Evolutionary conservation across 371 early-diverging fungal species (phyloP).

Genomic region (Furculomyces boomerangus): DNA sequence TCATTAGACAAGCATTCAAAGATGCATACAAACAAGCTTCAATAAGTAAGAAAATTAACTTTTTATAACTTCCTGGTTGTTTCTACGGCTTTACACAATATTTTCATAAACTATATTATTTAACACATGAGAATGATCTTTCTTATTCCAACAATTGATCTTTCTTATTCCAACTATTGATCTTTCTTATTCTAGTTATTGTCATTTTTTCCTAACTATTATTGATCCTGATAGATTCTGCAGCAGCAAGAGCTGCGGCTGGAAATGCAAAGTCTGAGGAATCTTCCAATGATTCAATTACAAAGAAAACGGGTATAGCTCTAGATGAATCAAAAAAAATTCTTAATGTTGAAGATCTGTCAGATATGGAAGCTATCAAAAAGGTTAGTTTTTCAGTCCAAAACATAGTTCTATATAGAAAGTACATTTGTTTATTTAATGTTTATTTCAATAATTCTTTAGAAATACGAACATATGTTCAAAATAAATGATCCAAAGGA

Average conservation of each 20-base stretch:
- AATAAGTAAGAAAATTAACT: slow-evolving; percentile 68
- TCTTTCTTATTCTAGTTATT: no score
- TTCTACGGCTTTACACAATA: no score
- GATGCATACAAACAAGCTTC: slow-evolving; percentile 88
- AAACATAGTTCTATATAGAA: slow-evolving; percentile 2
- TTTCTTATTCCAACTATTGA: no score
- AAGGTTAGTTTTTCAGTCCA: background rate
- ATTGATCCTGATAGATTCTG: slow-evolving; percentile 10
- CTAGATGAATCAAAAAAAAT: slow-evolving; percentile 87
- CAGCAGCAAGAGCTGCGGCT: slow-evolving; percentile 31
- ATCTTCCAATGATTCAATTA: slow-evolving; percentile 44
- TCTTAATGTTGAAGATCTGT: slow-evolving; percentile 63
- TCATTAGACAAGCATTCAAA: slow-evolving; percentile 80
- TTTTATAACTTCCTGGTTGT: no score
- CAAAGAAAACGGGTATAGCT: slow-evolving; percentile 68
- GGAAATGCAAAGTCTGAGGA: slow-evolving; percentile 27
- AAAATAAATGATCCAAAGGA: slow-evolving; percentile 64
- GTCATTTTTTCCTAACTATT: background rate
- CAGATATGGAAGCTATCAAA: slow-evolving; percentile 41
- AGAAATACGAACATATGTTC: slow-evolving; percentile 83
- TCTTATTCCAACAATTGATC: no score
- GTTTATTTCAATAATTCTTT: background rate
- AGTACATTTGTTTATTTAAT: slow-evolving; percentile 2
- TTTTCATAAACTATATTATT: no score
- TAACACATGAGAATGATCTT: no score